Base-by-base conservation (phyloP, 306 rosid genomes). In the Fragaria nilgerrensis region DNA sequence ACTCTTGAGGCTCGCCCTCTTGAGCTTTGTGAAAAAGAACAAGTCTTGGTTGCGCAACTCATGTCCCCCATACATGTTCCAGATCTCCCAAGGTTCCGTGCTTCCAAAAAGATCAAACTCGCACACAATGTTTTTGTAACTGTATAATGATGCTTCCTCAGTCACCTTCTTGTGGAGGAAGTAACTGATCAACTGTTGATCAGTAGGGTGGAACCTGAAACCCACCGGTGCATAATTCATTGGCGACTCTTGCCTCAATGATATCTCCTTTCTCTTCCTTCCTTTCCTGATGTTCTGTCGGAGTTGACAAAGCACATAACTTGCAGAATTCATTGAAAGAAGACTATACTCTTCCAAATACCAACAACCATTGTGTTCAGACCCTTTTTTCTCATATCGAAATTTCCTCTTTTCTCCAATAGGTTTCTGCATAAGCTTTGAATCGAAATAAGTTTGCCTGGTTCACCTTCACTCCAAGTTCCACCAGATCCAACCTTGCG, bases 31-130 rank as follows among this genome's bases (percentile, higher is more conserved):
- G 69, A 32, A 29, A 10, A 64, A 32, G 69, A 13, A 64, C 41
- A 64, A 16, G 43, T 64, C 5, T 16, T 34, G 44, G 13, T 64
- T 34, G 5, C 10, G 8, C 23, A 64, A 64, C 43, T 29, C n/a
- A 32, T 16, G 69, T 34, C 44, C 44, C 43, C 41, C 43, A 7
- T 27, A 32, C 43, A 1, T 16, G 2, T 63, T 5, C 44, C 69
- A 64, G 19, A 64, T 64, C 22, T 64, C 44, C 69, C 69, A 64
- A 15, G 69, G 44, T 27, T 64, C 69, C 16, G 36, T 64, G 69
- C 22, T 64, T 64, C 69, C 44, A 3, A 29, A 64, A 9, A 64
- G 43, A 16, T 64, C 69, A 2, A 34, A 7, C 5, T 64, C 69
- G 10, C 20, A 1, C 22, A 64, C 43, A 64, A 17, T 13, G 41